Evolutionary conservation across 768 basidiomycete genomes (phyloP), one percentile per base, ranked within the genome.

Genomic region (Imleria badia): DNA sequence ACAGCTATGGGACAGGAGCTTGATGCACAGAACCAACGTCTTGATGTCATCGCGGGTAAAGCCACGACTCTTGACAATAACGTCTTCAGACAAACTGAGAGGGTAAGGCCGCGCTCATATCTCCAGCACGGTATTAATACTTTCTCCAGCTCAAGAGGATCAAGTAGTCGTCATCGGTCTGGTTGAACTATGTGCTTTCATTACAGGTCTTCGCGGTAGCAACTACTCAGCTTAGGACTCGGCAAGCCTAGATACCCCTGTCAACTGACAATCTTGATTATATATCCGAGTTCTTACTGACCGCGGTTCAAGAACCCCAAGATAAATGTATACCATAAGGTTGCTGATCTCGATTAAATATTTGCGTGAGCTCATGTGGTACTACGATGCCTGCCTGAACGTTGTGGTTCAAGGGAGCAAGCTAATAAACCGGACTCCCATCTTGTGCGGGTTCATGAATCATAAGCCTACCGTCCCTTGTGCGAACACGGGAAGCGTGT

Each of bases 1-100:
- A 78, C 78, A 56, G 85, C 89, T 5, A 93, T 92, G 87, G 88
- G 90, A 41, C 81, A 90, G 56, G 95, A 98, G 68, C 83, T 98
- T 51, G 87, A 94, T 61, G 77, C 75, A 22, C 97, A 99, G 78
- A 98, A 94, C 75, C 63, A 66, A 8, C 79, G 94, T 58, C 84
- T 98, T 56, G 84, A 83, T 35, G 76, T 80, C 45, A 86, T 98
- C 56, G 82, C 83, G 48, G 80, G 82, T 58, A 97, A 97, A 79
- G 84, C 93, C 4, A 84, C 81, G 59, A 75, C 71, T 23, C 75
- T 95, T 41, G 93, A 95, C 69, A 78, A 79, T 67, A 84, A 79
- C 57, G 81, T 98, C 60, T 80, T 82, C 77, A 80, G 78, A 72
- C 94, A 91, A 71, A 97, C 94, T 3, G 84, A 91, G 67, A 82